Evolutionary conservation across 2,329 filamentous ascomycete species (phyloP).

Genomic region (Ceratocystis papillata): DNA sequence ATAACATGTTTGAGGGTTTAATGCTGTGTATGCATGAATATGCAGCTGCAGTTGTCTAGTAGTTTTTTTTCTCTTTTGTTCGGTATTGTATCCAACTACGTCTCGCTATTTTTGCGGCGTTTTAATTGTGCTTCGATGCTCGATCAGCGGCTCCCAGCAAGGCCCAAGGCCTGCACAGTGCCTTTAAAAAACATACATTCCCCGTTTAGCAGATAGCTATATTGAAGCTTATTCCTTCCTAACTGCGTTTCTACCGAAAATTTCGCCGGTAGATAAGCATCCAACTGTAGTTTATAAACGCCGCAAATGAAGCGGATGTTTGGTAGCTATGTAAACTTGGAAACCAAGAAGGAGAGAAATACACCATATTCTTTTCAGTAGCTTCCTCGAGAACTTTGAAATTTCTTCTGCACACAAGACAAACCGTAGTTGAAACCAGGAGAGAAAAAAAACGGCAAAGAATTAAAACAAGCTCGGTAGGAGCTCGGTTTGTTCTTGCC

Average conservation of each 20-base stretch:
- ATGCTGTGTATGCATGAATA: neutral
- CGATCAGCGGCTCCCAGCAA: neutral
- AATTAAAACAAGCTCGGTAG: neutral
- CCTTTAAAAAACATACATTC: neutral
- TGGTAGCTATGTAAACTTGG: neutral
- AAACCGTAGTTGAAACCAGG: neutral
- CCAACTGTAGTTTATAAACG: neutral
- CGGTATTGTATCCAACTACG: neutral
- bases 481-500: neutral
- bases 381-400: neutral
- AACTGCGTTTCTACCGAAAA: slow-evolving; percentile 15
- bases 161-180: slow-evolving; percentile 4
- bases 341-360: neutral
- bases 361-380: neutral
- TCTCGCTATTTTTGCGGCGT: neutral
- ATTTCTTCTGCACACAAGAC: neutral
- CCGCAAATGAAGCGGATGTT: neutral
- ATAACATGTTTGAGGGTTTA: neutral
- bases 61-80: neutral
- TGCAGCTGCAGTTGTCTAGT: neutral
- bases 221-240: slow-evolving; percentile 7
- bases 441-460: neutral
- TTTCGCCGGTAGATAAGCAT: slow-evolving; percentile 13
- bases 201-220: slow-evolving; percentile 1
- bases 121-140: neutral